phyloP scores from a whole-genome alignment of 768 basidiomycete species.

The Mycena maculata region DNA sequence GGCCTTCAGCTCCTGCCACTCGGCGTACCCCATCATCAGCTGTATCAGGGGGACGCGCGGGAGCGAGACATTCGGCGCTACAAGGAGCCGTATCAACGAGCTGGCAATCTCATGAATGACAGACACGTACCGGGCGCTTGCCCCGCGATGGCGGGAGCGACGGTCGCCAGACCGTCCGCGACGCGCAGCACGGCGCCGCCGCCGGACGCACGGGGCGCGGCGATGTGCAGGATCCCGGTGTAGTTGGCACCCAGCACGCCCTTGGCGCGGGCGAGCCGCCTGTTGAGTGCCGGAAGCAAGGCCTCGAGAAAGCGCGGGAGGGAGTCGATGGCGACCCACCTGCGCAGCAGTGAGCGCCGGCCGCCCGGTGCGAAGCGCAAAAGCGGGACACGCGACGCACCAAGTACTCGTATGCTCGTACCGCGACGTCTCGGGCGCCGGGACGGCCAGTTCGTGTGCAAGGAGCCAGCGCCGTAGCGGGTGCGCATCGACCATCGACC shows the following conservation, averaged over 20 bases:
- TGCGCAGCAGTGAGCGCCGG: background rate
- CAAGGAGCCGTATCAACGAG: background rate
- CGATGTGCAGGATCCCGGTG: background rate
- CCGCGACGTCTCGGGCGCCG: background rate
- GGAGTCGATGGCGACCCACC: background rate
- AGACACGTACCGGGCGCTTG: background rate
- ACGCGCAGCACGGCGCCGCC: background rate
- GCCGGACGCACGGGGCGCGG: background rate
- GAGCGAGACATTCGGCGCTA: background rate
- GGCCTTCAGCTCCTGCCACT: background rate
- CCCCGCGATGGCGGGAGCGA: background rate
- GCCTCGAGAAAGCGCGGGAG: background rate
- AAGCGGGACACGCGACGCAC: background rate
- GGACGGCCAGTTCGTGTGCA: constrained; percentile 12
- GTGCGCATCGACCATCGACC: constrained; percentile 15
- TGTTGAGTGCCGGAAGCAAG: background rate
- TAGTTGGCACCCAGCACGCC: background rate
- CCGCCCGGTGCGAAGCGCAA: too few relatives aligned
- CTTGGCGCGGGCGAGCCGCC: background rate
- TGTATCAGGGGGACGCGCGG: background rate
- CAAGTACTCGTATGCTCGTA: background rate
- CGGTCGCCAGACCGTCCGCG: background rate
- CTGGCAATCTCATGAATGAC: background rate
- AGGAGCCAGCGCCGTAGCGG: constrained; percentile 22
- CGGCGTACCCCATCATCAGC: background rate